Evolutionary conservation across 129 eudicot species (phyloP).

Genomic region (Chrysanthemum lavandulifolium): DNA sequence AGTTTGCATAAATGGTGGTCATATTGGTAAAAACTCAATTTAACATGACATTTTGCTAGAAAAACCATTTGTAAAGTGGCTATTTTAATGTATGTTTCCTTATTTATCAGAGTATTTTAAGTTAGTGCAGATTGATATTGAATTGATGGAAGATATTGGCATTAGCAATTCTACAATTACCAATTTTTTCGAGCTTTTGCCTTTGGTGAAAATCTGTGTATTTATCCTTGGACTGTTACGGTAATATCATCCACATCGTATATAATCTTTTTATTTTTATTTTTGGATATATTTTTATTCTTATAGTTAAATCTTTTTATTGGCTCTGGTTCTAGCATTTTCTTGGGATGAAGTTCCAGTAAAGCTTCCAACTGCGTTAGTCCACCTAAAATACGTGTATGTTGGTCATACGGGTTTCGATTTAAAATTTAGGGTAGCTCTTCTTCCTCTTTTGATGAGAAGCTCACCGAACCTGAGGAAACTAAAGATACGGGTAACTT

Average conservation of each 20-base stretch:
- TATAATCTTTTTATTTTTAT: neutral
- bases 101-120: neutral
- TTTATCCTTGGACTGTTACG: neutral
- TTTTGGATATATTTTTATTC: too few relatives aligned
- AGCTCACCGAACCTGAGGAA: neutral
- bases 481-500: neutral
- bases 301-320: neutral
- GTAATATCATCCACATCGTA: neutral
- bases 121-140: neutral
- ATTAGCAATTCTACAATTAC: neutral
- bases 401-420: neutral
- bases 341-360: neutral
- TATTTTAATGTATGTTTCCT: neutral
- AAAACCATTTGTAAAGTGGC: too few relatives aligned
- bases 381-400: neutral
- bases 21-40: too few relatives aligned
- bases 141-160: neutral
- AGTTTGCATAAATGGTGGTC: too few relatives aligned
- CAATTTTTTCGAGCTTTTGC: neutral
- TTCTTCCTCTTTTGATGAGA: neutral
- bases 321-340: neutral
- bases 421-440: neutral
- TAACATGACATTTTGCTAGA: too few relatives aligned
- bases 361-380: neutral
- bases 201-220: neutral